phyloP scores from a whole-genome alignment of 306 rosid species.

The Coriaria nepalensis region DNA sequence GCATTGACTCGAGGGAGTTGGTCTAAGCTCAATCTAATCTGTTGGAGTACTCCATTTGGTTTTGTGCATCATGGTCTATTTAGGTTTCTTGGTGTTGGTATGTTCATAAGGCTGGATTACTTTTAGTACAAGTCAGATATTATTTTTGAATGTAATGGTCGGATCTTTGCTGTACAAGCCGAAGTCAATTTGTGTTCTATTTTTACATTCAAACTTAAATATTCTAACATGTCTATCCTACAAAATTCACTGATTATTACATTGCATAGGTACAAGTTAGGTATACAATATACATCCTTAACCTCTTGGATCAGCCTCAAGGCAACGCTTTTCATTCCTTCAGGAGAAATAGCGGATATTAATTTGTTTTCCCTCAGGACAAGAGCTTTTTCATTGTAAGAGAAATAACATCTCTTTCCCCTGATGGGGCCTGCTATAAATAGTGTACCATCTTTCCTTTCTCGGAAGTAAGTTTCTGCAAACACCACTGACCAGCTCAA shows the following conservation, averaged over 20 bases:
- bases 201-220: too few species aligned
- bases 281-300: constrained; percentile 11
- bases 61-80: too few species aligned
- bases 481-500: constrained; percentile 20
- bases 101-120: too few species aligned
- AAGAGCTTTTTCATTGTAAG: constrained; percentile 13
- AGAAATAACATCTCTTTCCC: constrained; percentile 19
- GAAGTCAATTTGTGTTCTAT: too few species aligned
- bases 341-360: constrained; percentile 4
- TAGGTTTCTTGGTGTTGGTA: too few species aligned
- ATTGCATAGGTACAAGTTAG: constrained; percentile 28
- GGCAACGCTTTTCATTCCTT: constrained; percentile 18
- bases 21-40: too few species aligned
- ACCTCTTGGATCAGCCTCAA: constrained; percentile 17
- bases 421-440: constrained; percentile 3
- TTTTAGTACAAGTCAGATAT: too few species aligned
- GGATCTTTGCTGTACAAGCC: too few species aligned
- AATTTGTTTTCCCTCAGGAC: constrained; percentile 4
- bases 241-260: constrained; percentile 26
- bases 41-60: too few species aligned
- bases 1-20: too few species aligned
- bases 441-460: constrained; percentile 1
- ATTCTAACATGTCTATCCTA: constrained; percentile 16
- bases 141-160: too few species aligned
- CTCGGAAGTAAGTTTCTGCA: constrained; percentile 15